phyloP scores from a whole-genome alignment of 352 stramenopile species.

The Pythium apleroticum region DNA sequence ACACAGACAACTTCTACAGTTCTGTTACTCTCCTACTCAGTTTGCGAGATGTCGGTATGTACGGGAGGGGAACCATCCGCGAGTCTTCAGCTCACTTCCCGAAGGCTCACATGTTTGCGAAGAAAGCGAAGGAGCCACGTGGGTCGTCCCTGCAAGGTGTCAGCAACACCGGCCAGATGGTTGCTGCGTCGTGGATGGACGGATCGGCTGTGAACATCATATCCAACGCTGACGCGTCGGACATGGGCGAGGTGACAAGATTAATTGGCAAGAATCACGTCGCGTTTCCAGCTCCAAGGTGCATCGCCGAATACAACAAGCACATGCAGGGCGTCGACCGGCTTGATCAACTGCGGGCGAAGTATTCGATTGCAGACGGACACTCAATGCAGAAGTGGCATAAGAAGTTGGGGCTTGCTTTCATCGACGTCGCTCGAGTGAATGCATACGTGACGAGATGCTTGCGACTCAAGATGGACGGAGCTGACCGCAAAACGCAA shows the following conservation, averaged over 20 bases:
- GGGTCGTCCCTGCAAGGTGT: constrained; percentile 19
- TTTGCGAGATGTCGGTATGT: constrained; percentile 29
- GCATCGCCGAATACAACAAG: constrained; percentile 31
- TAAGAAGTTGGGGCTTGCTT: constrained; percentile 30
- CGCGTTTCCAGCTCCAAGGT: constrained; percentile 23
- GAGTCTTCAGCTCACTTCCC: constrained; percentile 27
- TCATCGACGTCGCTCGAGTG: constrained; percentile 31
- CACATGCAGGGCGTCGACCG: constrained; percentile 38
- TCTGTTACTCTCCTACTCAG: constrained; percentile 23
- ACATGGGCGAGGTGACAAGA: constrained; percentile 16
- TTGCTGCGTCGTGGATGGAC: constrained; percentile 33
- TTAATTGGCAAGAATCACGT: constrained; percentile 16
- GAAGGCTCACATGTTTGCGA: constrained; percentile 17
- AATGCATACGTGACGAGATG: constrained; percentile 31
- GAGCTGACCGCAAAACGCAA: background rate
- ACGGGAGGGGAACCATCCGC: constrained; percentile 27
- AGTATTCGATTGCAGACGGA: constrained; percentile 27
- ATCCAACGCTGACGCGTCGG: constrained; percentile 27
- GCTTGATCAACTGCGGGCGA: constrained; percentile 30
- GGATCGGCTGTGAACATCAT: constrained; percentile 29
- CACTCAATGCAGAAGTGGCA: constrained; percentile 38
- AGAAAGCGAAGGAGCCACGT: constrained; percentile 7
- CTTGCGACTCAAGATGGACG: constrained; percentile 8
- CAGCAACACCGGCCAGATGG: constrained; percentile 20
- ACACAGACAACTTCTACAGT: constrained; percentile 40